phyloP scores from a whole-genome alignment of 2,329 filamentous ascomycete species.

The Daldinia eschscholtzii region DNA sequence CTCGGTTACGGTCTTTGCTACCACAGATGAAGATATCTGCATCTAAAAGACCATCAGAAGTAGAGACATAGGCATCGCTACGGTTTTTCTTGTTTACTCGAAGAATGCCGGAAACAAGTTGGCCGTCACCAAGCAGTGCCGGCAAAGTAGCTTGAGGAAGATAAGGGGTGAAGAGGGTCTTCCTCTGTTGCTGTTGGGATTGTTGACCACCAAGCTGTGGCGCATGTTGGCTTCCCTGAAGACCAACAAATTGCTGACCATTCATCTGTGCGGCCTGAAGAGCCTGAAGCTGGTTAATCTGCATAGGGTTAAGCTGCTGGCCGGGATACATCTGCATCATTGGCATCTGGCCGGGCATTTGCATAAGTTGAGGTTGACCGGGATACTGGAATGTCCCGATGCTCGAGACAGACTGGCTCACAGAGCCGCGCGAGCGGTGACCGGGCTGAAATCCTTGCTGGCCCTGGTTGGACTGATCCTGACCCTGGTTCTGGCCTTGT shows the following conservation, averaged over 20 bases:
- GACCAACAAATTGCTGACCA: slow-evolving; percentile 78
- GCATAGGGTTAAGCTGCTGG: slow-evolving; percentile 89
- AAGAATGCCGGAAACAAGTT: slow-evolving; percentile 95
- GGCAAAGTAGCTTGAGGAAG: slow-evolving; percentile 94
- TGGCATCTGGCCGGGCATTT: slow-evolving; percentile 85
- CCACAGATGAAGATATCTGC: slow-evolving; percentile 99
- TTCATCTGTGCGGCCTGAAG: slow-evolving; percentile 90
- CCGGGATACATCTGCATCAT: slow-evolving; percentile 86
- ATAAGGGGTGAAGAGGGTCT: slow-evolving; percentile 98
- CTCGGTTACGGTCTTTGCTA: slow-evolving; percentile 98
- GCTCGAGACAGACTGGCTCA: slow-evolving; percentile 85
- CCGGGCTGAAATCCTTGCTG: slow-evolving; percentile 89
- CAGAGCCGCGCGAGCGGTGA: slow-evolving; percentile 85
- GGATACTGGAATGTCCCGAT: slow-evolving; percentile 92
- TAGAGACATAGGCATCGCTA: slow-evolving; percentile 97
- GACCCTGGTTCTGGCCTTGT: slow-evolving; percentile 72
- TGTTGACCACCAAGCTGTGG: slow-evolving; percentile 74
- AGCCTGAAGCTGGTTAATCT: slow-evolving; percentile 90
- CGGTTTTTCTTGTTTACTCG: slow-evolving; percentile 99
- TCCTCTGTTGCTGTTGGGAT: slow-evolving; percentile 90
- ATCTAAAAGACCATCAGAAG: slow-evolving; percentile 86
- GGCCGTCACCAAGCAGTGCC: slow-evolving; percentile 88
- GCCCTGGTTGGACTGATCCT: slow-evolving; percentile 66
- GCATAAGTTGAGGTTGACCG: slow-evolving; percentile 87
- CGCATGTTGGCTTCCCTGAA: slow-evolving; percentile 79